Conservation (phyloP, 768 basidiomycete species). For the Terana coerulea region DNA sequence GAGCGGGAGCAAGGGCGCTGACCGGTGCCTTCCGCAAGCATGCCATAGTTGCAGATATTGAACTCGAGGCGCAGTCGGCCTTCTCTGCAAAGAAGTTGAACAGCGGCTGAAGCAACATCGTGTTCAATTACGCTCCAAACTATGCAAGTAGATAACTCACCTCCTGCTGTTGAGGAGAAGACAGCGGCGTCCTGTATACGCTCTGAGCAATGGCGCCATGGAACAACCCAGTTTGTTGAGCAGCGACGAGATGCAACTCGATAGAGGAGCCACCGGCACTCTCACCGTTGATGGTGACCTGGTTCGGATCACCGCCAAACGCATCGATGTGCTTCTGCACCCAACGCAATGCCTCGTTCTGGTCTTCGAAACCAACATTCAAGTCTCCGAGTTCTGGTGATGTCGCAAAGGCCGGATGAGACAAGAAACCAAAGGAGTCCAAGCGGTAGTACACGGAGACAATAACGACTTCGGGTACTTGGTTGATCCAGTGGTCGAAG, state of each 20-base stretch:
- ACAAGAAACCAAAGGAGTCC: conserved; percentile 59
- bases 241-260: conserved; percentile 54
- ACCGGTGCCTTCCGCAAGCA: conserved; percentile 50
- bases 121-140: not conserved
- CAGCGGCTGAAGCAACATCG: conserved; percentile 33
- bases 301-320: conserved; percentile 37
- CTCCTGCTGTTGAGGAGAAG: conserved; percentile 47
- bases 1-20: conserved; percentile 49
- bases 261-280: conserved; percentile 56
- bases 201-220: conserved; percentile 59
- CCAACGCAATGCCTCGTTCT: conserved; percentile 39
- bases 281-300: conserved; percentile 53
- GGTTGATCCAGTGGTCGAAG: conserved; percentile 62
- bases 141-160: conserved; percentile 31
- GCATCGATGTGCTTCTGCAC: conserved; percentile 33
- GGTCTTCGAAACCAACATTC: conserved; percentile 55
- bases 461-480: conserved; percentile 57
- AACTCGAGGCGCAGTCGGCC: conserved; percentile 45
- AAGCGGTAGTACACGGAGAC: conserved; percentile 68
- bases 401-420: conserved; percentile 40
- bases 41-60: conserved; percentile 32
- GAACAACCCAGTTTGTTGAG: conserved; percentile 40
- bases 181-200: conserved; percentile 48
- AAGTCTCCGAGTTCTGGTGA: conserved; percentile 40
- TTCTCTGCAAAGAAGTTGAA: conserved; percentile 48